Evolutionary conservation across 192 early-diverging fungal species (phyloP), one percentile per base, ranked within the genome.

Genomic region (Coemansia sp.): DNA sequence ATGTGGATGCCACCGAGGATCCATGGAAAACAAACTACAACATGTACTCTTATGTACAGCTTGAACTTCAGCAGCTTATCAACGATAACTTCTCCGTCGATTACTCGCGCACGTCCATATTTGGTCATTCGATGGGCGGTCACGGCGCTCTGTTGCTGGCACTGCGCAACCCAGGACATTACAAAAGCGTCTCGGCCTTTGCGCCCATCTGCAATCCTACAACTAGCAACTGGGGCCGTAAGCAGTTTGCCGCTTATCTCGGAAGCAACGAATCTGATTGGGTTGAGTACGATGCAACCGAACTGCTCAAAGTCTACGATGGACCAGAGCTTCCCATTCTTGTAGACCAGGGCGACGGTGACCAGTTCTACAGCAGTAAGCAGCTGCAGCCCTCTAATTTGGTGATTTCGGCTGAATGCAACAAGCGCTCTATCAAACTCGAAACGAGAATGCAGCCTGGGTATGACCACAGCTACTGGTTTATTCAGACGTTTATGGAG

Each of bases 381-480:
- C 83, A 90, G 57, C 75, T 94, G n/a, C 76, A 81, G 41, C 79
- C 86, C 5, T 80, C 83, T 17, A 72, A 71, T 37, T 78, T 94
- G 57, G 67, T 81, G 15, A 47, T 81, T 18, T 74, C 80, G 8
- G 63, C 73, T 9, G 63, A 84, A 44, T 63, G 64, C 14, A 65
- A 58, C 30, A 81, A 60, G 14, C 52, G 71, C 33, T 59, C 62
- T 7, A 61, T 82, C 12, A 59, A 73, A 53, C 84, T 92, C n/a
- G 72, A 73, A 12, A 79, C 84, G 42, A 80, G 84, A 21, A 79
- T 83, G 73, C 89, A 87, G 49, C 86, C 88, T 24, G 91, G 89
- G 18, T 96, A 91, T 55, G 91, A 94, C 60, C 93, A 96, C 62
- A 83, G 82, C 18, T 96, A 96, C 68, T 96, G 67, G 66, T 94